phyloP scores from a whole-genome alignment of 2,329 filamentous ascomycete genomes.

The Parastagonospora nodorum region DNA sequence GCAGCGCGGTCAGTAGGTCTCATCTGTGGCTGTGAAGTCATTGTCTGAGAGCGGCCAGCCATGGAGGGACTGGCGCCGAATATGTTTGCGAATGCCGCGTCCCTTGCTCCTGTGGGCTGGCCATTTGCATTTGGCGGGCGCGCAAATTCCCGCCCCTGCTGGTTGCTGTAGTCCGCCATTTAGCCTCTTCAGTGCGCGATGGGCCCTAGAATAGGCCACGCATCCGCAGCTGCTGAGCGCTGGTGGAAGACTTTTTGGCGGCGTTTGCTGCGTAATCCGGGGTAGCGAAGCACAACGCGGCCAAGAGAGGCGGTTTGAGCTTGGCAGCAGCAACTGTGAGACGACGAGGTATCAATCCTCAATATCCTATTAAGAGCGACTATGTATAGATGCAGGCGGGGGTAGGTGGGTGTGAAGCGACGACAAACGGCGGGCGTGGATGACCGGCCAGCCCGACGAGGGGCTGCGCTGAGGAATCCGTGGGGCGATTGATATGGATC shows the following conservation, averaged over 20 bases:
- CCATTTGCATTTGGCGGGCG: slow-evolving; percentile 60
- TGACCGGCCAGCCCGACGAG: slow-evolving; percentile 28
- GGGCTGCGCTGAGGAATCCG: slow-evolving; percentile 14
- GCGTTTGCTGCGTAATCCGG: slow-evolving; percentile 15
- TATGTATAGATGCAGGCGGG: slow-evolving; percentile 1
- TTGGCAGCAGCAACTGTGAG: neutral
- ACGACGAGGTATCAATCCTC: neutral
- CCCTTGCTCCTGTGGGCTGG: slow-evolving; percentile 69
- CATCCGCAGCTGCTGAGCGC: slow-evolving; percentile 31
- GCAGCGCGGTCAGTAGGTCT: slow-evolving; percentile 72
- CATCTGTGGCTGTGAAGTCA: slow-evolving; percentile 78
- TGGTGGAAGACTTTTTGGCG: slow-evolving; percentile 20
- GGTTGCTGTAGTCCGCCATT: slow-evolving; percentile 69
- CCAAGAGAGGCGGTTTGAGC: slow-evolving; percentile 13
- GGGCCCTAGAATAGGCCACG: slow-evolving; percentile 13
- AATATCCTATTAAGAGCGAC: neutral
- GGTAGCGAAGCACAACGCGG: slow-evolving; percentile 8
- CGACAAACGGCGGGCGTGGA: slow-evolving; percentile 9
- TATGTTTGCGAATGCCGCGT: slow-evolving; percentile 95
- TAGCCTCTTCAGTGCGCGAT: slow-evolving; percentile 23
- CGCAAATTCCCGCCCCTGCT: slow-evolving; percentile 64
- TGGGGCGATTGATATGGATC: slow-evolving; percentile 10
- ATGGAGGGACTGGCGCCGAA: slow-evolving; percentile 81
- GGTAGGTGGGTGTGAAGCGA: slow-evolving; percentile 10
- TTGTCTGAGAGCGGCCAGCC: slow-evolving; percentile 88